Conservation (phyloP, 257 asterid genomes). For the Ilex aquifolium region DNA sequence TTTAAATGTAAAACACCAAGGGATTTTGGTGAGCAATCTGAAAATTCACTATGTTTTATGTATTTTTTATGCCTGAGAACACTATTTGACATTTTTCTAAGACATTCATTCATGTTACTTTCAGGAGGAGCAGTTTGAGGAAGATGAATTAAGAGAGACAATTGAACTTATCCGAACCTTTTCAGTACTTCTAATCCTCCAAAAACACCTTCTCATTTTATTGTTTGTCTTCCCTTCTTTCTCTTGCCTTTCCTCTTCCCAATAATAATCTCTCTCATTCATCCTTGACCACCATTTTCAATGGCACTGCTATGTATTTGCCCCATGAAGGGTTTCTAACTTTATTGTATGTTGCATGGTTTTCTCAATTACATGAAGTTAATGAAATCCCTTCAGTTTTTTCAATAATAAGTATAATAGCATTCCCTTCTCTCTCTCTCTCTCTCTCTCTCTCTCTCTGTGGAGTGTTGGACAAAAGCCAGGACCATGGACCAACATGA, state of each 20-base stretch:
- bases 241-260: background rate
- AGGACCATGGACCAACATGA: slow-evolving; percentile 5
- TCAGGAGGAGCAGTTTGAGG: background rate
- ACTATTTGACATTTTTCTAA: background rate
- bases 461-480: background rate
- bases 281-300: slow-evolving; percentile 3
- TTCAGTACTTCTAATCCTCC: slow-evolving; percentile 4
- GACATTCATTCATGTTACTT: background rate
- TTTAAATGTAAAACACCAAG: slow-evolving; percentile 32
- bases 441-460: background rate
- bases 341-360: slow-evolving; percentile 9
- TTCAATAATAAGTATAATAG: background rate
- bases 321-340: slow-evolving; percentile 16
- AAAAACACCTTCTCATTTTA: background rate
- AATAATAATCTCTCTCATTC: background rate
- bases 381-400: slow-evolving; percentile 20
- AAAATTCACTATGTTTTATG: background rate
- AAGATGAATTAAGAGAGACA: slow-evolving; percentile 6
- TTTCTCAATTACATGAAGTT: slow-evolving; percentile 1
- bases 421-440: background rate
- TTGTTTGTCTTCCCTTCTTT: background rate
- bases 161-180: background rate
- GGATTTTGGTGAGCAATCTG: slow-evolving; percentile 22
- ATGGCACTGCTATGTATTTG: slow-evolving; percentile 8
- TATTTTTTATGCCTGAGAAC: background rate